Evolutionary conservation across 192 early-diverging fungal species (phyloP).

Genomic region (Rhizophagus clarus): DNA sequence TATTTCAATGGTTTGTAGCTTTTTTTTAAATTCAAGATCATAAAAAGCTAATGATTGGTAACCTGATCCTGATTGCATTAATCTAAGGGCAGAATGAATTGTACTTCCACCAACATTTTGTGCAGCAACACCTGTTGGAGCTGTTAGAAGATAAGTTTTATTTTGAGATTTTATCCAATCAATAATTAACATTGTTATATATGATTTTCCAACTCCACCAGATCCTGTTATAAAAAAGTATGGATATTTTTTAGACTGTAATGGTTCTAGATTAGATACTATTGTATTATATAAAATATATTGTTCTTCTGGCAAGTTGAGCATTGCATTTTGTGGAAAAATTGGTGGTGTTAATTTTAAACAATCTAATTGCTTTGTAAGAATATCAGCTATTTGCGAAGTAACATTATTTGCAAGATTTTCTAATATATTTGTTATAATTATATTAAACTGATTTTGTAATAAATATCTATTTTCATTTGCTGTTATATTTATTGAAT

Average conservation of each 20-base stretch:
- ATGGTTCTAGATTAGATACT: not conserved
- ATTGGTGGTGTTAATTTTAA: not conserved
- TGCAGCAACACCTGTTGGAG: no score
- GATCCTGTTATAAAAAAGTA: not conserved
- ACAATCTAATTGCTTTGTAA: not conserved
- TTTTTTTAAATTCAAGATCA: constrained; percentile 1
- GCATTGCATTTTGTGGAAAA: not conserved
- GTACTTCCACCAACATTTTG: no score
- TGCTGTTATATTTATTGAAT: no score
- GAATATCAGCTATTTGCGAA: not conserved
- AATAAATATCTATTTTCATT: no score
- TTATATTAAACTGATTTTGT: not conserved
- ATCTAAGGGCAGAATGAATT: not conserved
- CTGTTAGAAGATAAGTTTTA: no score
- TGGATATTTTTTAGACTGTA: not conserved
- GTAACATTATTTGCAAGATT: not conserved
- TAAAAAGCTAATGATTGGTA: not conserved
- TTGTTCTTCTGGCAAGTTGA: not conserved
- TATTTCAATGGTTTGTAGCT: not conserved
- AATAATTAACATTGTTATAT: not conserved
- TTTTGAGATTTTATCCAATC: no score
- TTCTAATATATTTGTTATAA: not conserved
- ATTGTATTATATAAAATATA: not conserved
- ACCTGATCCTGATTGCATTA: not conserved
- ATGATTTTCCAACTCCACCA: not conserved